A percentile compares a stretch with the other conserved stretches of the same genome.
These are phyloP conservation scores for Aegilops sharonensis DNA, from an alignment of 176 grass and related monocot species.

Conservation along the genomic window DNA sequence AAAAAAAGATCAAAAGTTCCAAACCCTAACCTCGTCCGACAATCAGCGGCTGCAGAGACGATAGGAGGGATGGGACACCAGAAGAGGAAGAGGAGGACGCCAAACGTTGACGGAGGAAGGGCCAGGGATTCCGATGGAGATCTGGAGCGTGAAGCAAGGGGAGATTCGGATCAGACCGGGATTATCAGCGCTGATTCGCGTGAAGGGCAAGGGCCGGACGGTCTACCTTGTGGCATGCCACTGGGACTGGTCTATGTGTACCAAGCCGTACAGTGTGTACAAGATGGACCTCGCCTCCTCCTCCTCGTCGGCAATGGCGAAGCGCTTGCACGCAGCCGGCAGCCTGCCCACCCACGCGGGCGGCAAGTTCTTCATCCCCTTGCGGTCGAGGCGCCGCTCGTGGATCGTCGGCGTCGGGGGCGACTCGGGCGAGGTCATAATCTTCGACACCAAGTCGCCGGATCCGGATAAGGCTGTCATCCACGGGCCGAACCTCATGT, in stretches of 20 bases:
- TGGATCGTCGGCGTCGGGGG: background rate
- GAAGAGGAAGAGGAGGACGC: too few species aligned
- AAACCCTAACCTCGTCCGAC: too few species aligned
- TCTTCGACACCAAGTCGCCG: background rate
- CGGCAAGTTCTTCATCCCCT: background rate
- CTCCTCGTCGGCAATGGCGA: too few species aligned
- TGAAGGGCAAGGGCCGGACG: background rate
- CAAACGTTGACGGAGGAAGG: too few species aligned
- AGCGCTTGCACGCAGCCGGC: background rate
- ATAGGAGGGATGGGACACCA: too few species aligned
- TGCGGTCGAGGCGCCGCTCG: too few species aligned
- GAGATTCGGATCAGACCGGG: too few species aligned
- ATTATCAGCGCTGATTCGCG: too few species aligned
- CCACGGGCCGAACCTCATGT: background rate
- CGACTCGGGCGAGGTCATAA: background rate
- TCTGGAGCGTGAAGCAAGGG: too few species aligned
- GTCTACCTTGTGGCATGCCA: slow-evolving; percentile 4
- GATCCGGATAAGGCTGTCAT: background rate
- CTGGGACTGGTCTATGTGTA: background rate
- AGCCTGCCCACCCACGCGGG: background rate
- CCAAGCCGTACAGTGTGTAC: background rate
- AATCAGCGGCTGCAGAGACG: too few species aligned
- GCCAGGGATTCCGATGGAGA: too few species aligned
- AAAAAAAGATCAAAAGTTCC: too few species aligned
- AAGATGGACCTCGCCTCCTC: background rate